These are phyloP conservation scores for Boechera retrofracta DNA, from an alignment of 345 rosid species.

Conservation along the genomic window DNA sequence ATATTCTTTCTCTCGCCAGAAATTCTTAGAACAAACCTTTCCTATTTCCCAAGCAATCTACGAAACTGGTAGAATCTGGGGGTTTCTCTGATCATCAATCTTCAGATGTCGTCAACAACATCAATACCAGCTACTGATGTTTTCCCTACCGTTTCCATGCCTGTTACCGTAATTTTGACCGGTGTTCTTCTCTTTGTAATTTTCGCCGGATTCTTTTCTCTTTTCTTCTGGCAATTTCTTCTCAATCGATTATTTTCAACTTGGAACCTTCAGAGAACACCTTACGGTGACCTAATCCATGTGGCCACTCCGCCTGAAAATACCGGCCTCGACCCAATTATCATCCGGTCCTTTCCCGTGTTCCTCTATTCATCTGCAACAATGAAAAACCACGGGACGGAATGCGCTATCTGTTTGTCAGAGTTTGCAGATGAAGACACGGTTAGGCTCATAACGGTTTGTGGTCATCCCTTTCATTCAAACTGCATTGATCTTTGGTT, in stretches of 20 bases:
- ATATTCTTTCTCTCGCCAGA: conserved; percentile 7
- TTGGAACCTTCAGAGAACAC: conserved; percentile 51
- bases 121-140: conserved; percentile 18
- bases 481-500: conserved; percentile 93
- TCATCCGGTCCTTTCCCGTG: conserved; percentile 61
- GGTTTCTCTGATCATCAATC: conserved; percentile 25
- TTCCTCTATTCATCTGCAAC: conserved; percentile 52
- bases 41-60: conserved; percentile 20
- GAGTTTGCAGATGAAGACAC: conserved; percentile 70
- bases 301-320: conserved; percentile 17
- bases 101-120: conserved; percentile 38
- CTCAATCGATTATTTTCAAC: conserved; percentile 51
- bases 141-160: conserved; percentile 45
- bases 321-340: conserved; percentile 66
- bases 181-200: conserved; percentile 61
- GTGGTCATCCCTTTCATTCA: conserved; percentile 79
- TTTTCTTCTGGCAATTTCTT: conserved; percentile 66
- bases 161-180: conserved; percentile 54
- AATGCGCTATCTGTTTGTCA: conserved; percentile 82
- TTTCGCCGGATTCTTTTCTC: conserved; percentile 59
- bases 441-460: conserved; percentile 73
- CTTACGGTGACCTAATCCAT: conserved; percentile 45
- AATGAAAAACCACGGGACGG: conserved; percentile 60
- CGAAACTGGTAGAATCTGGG: conserved; percentile 3
- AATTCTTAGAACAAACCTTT: conserved; percentile 30